Evolutionary conservation across 192 early-diverging fungal species (phyloP).

Genomic region (Phycomyces blakesleeanus): DNA sequence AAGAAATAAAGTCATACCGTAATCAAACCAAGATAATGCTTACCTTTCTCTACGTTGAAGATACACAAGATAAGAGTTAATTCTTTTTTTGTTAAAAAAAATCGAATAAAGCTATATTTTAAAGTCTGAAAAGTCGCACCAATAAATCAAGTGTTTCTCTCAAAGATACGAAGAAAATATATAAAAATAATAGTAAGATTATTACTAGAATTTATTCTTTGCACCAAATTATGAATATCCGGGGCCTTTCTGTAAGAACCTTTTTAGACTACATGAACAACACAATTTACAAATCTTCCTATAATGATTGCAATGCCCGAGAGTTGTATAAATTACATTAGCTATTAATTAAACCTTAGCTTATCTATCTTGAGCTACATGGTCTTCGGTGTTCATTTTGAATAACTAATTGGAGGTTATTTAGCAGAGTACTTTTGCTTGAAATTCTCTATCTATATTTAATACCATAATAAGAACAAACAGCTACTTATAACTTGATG

Average conservation of each 20-base stretch:
- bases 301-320: slow-evolving; percentile 56
- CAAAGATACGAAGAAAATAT: too few relatives aligned
- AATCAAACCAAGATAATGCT: too few relatives aligned
- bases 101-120: too few relatives aligned
- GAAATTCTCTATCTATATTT: too few relatives aligned
- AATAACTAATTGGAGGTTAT: background rate
- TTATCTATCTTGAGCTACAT: background rate
- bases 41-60: too few relatives aligned
- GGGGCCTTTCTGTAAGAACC: slow-evolving; percentile 29
- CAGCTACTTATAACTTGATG: too few relatives aligned
- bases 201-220: slow-evolving; percentile 31
- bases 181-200: background rate
- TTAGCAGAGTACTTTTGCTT: background rate
- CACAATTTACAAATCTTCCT: slow-evolving; percentile 57
- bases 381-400: background rate
- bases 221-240: slow-evolving; percentile 33
- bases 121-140: too few relatives aligned
- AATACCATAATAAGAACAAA: too few relatives aligned
- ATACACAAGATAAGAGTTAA: too few relatives aligned
- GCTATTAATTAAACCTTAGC: background rate
- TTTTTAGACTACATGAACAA: slow-evolving; percentile 47
- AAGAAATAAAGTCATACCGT: too few relatives aligned
- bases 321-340: background rate
- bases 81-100: too few relatives aligned
- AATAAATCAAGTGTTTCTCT: too few relatives aligned